These are phyloP conservation scores for Secale cereale DNA, from an alignment of 176 grass and related monocot species.

Conservation along the genomic window DNA sequence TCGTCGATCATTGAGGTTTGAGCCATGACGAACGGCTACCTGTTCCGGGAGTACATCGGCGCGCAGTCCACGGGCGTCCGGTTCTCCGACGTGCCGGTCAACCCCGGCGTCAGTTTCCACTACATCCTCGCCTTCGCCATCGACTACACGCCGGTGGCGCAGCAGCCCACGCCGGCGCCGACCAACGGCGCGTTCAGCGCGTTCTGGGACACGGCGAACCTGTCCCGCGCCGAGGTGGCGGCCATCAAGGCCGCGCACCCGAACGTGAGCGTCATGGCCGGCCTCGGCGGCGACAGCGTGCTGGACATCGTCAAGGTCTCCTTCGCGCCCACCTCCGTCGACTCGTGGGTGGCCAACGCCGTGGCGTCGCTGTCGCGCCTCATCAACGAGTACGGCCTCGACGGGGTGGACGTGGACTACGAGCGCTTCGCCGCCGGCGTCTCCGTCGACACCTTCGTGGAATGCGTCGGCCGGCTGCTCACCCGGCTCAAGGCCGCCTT, in stretches of 20 bases:
- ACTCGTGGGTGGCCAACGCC: background rate
- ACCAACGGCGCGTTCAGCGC: background rate
- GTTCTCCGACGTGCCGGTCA: background rate
- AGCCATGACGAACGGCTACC: background rate
- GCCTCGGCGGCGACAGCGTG: slow-evolving; percentile 36
- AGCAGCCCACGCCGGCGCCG: background rate
- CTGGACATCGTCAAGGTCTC: background rate
- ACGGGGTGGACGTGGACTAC: background rate
- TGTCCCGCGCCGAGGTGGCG: slow-evolving; percentile 12
- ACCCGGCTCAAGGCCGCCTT: background rate
- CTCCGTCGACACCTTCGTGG: background rate
- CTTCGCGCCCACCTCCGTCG: slow-evolving; percentile 10
- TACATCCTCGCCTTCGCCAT: background rate
- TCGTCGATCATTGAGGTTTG: no score
- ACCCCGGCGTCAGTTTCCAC: background rate
- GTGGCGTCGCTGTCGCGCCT: background rate
- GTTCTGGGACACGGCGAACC: slow-evolving; percentile 5
- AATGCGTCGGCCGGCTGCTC: background rate
- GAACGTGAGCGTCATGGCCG: slow-evolving; percentile 40
- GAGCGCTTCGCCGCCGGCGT: background rate
- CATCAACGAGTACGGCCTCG: background rate
- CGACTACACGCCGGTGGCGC: background rate
- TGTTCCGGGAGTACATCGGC: background rate
- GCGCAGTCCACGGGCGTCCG: background rate
- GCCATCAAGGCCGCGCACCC: slow-evolving; percentile 21